Conservation (phyloP, 345 rosid species). For the Eutrema heterophyllum region DNA sequence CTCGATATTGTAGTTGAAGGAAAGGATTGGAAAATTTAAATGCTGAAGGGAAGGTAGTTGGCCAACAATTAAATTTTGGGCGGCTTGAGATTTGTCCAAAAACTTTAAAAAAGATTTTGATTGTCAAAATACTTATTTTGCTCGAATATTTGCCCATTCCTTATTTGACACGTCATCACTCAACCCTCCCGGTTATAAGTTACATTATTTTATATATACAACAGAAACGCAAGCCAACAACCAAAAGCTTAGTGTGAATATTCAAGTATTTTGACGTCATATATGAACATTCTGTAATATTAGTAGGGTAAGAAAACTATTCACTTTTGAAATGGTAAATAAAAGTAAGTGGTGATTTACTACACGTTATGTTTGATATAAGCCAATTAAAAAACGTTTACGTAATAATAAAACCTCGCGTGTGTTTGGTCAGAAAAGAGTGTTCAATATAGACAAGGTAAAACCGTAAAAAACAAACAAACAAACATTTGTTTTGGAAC, state of each 20-base stretch:
- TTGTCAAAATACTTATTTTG: background rate
- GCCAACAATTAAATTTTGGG: slow-evolving; percentile 19
- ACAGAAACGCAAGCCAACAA: background rate
- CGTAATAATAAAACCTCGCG: background rate
- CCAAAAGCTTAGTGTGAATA: slow-evolving; percentile 6
- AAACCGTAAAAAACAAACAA: background rate
- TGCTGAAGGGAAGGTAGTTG: slow-evolving; percentile 10
- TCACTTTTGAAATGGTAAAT: background rate
- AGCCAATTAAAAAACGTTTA: background rate
- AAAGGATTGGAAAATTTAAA: background rate
- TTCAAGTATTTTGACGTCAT: background rate
- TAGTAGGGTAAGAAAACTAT: background rate
- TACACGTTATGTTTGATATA: background rate
- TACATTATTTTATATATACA: background rate
- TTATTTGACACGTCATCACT: background rate
- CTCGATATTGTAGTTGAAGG: too few relatives aligned
- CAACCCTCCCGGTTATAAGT: background rate
- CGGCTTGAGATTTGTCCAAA: slow-evolving; percentile 11
- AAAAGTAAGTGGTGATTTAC: background rate
- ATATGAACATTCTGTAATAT: background rate
- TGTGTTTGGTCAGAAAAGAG: background rate
- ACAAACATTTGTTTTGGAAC: background rate
- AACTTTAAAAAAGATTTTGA: background rate
- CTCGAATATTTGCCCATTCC: slow-evolving; percentile 2
- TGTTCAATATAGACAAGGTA: background rate